Conservation (phyloP, 176 grass and related monocot genomes). For the Oryza glumipatula region DNA sequence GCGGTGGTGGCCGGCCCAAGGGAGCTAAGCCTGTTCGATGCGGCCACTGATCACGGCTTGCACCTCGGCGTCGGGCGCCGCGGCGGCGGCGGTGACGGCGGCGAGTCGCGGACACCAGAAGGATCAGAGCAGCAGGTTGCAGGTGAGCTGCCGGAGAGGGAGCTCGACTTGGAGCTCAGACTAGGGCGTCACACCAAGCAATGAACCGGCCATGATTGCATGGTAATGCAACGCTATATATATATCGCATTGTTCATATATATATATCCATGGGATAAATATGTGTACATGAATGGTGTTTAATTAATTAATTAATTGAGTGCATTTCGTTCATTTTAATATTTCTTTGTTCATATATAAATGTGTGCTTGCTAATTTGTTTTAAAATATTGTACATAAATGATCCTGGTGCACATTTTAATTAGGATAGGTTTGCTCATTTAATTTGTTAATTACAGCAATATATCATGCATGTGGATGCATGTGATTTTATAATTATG, state of each 20-base stretch:
- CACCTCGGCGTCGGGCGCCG: conserved; percentile 18
- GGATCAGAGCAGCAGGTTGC: conserved; percentile 13
- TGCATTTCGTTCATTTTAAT: conserved; percentile 1
- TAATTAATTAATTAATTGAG: neutral
- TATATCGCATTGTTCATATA: conserved; percentile 6
- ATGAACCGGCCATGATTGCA: conserved; percentile 25
- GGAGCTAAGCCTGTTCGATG: conserved; percentile 52
- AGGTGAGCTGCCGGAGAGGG: conserved; percentile 44
- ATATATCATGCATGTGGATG: neutral
- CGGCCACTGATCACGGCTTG: conserved; percentile 23
- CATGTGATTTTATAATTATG: too few relatives aligned
- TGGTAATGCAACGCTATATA: conserved; percentile 36
- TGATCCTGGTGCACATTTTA: neutral
- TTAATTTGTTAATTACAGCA: neutral
- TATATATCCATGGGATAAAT: conserved; percentile 7
- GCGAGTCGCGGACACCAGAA: neutral
- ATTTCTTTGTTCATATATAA: conserved; percentile 7
- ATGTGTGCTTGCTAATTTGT: neutral
- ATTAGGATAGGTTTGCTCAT: conserved; percentile 9
- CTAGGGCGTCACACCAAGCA: conserved; percentile 51
- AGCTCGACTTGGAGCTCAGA: conserved; percentile 71
- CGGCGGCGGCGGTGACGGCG: neutral
- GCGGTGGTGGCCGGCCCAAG: neutral
- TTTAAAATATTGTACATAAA: conserved; percentile 21
- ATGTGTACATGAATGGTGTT: conserved; percentile 25